phyloP scores from a whole-genome alignment of 2,329 filamentous ascomycete genomes.

The Leptoxyphium fumago region DNA sequence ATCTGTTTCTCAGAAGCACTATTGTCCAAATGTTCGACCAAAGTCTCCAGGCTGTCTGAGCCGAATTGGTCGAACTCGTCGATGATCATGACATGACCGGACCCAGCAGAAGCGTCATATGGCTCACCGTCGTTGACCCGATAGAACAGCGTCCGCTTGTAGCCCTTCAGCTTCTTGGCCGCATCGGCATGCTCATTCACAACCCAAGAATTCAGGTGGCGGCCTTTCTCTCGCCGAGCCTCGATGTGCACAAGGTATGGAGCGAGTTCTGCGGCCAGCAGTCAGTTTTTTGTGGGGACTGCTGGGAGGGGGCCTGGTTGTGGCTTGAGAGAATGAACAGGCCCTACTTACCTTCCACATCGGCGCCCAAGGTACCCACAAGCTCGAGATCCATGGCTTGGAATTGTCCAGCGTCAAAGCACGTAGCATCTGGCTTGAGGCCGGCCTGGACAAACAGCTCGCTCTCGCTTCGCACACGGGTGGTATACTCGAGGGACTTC shows the following conservation, averaged over 20 bases:
- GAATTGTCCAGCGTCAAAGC: not conserved
- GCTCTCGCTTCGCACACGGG: not conserved
- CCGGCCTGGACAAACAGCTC: not conserved
- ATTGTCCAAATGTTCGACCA: not conserved
- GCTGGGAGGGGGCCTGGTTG: too few relatives aligned
- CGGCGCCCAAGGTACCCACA: not conserved
- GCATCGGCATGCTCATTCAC: not conserved
- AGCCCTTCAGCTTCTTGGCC: not conserved
- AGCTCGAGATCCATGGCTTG: not conserved
- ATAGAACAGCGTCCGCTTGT: not conserved
- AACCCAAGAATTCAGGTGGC: not conserved
- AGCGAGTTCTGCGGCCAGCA: not conserved
- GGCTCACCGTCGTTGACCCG: not conserved
- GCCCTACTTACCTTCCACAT: not conserved
- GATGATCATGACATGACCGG: not conserved
- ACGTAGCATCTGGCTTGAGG: not conserved
- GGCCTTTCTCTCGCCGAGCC: not conserved
- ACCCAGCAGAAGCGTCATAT: not conserved
- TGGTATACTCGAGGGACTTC: not conserved
- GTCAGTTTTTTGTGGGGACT: too few relatives aligned
- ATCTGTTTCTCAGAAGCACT: not conserved
- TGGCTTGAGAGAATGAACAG: too few relatives aligned
- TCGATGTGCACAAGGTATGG: not conserved
- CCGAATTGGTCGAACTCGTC: not conserved
- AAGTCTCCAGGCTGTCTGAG: not conserved